Percentiles rank a stretch among this genome's conserved stretches.
Conservation (phyloP, 2,329 filamentous ascomycete species). For the Colletotrichum aenigma region DNA sequence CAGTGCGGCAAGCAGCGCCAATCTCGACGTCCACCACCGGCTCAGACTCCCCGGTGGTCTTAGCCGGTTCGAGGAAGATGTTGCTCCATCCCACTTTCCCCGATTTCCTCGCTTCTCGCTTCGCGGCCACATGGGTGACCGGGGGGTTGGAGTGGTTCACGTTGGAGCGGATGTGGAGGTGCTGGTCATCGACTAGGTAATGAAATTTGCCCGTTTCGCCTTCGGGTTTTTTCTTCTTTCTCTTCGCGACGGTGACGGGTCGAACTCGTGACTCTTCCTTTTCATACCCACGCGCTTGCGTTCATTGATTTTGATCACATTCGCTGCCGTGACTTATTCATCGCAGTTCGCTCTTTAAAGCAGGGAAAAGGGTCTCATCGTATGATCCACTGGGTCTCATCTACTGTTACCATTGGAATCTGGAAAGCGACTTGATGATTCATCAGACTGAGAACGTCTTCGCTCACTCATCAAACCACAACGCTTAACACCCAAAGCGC, state of each 20-base stretch:
- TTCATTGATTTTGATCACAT: background rate
- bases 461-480: background rate
- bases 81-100: background rate
- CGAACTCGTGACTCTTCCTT: background rate
- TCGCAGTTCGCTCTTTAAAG: background rate
- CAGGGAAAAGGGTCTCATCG: too few species aligned
- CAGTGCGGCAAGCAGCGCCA: background rate
- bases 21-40: background rate
- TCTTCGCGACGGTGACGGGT: background rate
- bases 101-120: background rate
- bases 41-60: background rate
- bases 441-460: background rate
- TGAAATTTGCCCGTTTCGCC: background rate
- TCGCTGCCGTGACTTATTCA: background rate
- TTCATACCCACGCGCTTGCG: background rate
- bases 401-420: background rate
- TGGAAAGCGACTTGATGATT: background rate
- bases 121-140: background rate
- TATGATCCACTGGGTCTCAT: background rate
- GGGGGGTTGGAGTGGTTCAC: background rate
- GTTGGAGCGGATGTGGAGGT: slow-evolving; percentile 13
- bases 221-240: background rate
- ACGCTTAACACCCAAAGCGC: background rate
- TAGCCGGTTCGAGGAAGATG: background rate
- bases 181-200: slow-evolving; percentile 15